Evolutionary conservation across 352 stramenopile species (phyloP).

Genomic region (Pythium diclinum): DNA sequence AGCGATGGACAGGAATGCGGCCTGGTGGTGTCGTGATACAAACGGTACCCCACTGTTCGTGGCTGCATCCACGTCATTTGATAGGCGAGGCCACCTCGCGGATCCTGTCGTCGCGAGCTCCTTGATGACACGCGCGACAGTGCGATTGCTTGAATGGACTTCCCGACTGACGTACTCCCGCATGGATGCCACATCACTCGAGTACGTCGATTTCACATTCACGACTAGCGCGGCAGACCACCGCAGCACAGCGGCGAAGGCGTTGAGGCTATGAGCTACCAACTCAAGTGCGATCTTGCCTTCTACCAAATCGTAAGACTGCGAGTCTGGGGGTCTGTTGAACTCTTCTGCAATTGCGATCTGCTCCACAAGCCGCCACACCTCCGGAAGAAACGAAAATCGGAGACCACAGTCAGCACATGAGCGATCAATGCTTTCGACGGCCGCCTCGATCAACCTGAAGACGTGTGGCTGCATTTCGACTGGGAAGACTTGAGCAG

Average conservation of each 20-base stretch:
- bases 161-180: slow-evolving; percentile 13
- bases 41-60: background rate
- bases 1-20: background rate
- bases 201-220: background rate
- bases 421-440: background rate
- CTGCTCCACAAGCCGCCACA: slow-evolving; percentile 1
- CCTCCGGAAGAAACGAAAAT: slow-evolving; percentile 3
- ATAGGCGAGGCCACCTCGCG: background rate
- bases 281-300: background rate
- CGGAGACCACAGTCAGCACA: slow-evolving; percentile 2
- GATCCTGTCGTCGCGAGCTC: background rate
- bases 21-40: slow-evolving; percentile 4
- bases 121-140: slow-evolving; percentile 6
- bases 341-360: background rate
- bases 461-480: background rate
- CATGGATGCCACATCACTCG: slow-evolving; percentile 9
- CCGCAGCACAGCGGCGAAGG: background rate
- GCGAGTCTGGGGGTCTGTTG: background rate
- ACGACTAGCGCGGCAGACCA: slow-evolving; percentile 14
- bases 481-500: background rate
- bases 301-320: slow-evolving; percentile 11
- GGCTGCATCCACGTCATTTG: background rate
- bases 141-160: slow-evolving; percentile 2
- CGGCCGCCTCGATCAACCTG: background rate
- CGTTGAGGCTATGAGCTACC: background rate